Conservation (phyloP, 2,329 filamentous ascomycete species). For the Didymella sp. region DNA sequence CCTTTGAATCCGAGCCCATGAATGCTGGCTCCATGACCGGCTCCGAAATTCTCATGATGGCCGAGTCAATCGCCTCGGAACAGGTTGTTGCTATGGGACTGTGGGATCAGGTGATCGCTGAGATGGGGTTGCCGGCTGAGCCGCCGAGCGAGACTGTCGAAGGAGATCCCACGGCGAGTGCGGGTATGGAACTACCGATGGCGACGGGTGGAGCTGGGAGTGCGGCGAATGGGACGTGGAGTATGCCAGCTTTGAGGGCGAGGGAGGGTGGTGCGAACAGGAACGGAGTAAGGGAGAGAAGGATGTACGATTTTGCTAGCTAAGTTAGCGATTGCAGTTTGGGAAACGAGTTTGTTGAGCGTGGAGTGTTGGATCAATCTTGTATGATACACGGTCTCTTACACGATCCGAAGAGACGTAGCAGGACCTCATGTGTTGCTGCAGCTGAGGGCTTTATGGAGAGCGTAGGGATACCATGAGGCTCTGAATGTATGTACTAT, state of each 20-base stretch:
- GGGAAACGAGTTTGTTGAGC: background rate
- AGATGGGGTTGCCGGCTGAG: constrained; percentile 11
- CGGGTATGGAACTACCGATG: constrained; percentile 14
- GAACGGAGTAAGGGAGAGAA: constrained; percentile 10
- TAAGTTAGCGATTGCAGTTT: background rate
- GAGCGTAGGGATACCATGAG: too few relatives aligned
- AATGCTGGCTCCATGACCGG: constrained; percentile 14
- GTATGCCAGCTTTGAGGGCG: constrained; percentile 3
- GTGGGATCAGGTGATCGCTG: constrained; percentile 12
- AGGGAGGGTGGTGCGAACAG: background rate
- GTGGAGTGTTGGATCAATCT: too few relatives aligned
- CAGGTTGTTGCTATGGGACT: constrained; percentile 5
- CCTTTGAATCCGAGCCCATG: constrained; percentile 19
- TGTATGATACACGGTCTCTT: too few relatives aligned
- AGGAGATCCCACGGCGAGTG: constrained; percentile 12
- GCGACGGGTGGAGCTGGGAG: constrained; percentile 12
- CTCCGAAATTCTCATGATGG: constrained; percentile 10
- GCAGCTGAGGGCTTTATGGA: too few relatives aligned
- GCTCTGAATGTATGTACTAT: too few relatives aligned
- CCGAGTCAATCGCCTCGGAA: constrained; percentile 3
- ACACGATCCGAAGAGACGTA: too few relatives aligned
- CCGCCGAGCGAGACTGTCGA: constrained; percentile 4
- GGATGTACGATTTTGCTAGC: constrained; percentile 16
- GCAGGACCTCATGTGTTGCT: too few relatives aligned
- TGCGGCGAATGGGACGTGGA: constrained; percentile 14